These are phyloP conservation scores for Russula sp. DNA, from an alignment of 768 basidiomycete genomes.

Conservation along the genomic window DNA sequence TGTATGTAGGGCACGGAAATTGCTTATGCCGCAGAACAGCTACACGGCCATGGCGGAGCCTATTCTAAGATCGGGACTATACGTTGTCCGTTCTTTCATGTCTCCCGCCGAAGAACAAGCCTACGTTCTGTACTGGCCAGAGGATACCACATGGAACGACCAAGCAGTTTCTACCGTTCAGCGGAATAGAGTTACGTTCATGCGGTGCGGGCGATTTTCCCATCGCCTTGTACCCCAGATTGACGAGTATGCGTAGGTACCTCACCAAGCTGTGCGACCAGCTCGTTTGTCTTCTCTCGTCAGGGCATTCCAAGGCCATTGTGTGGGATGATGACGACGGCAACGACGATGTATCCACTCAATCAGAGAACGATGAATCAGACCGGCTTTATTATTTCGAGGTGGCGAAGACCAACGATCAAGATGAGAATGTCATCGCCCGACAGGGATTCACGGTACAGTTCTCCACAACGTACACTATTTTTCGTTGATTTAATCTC, in stretches of 20 bases:
- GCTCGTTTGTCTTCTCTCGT: slow-evolving; percentile 44
- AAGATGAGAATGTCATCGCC: slow-evolving; percentile 45
- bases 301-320: slow-evolving; percentile 41
- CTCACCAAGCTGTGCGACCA: slow-evolving; percentile 41
- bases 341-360: slow-evolving; percentile 25
- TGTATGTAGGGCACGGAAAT: slow-evolving; percentile 21
- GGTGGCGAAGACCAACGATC: slow-evolving; percentile 52
- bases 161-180: slow-evolving; percentile 39
- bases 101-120: slow-evolving; percentile 28
- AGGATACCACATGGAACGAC: slow-evolving; percentile 55
- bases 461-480: background rate
- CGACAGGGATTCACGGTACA: slow-evolving; percentile 44
- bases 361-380: slow-evolving; percentile 38
- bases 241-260: slow-evolving; percentile 5
- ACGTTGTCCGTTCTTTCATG: slow-evolving; percentile 34
- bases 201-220: slow-evolving; percentile 40
- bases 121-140: slow-evolving; percentile 58
- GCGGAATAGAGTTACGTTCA: slow-evolving; percentile 55
- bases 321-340: slow-evolving; percentile 40
- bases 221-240: background rate
- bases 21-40: slow-evolving; percentile 19
- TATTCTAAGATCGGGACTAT: slow-evolving; percentile 46
- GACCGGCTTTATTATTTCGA: slow-evolving; percentile 50
- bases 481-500: background rate
- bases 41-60: slow-evolving; percentile 24